These are phyloP conservation scores for Grosmannia serpens DNA, from an alignment of 2,329 filamentous ascomycete species.

Conservation along the genomic window DNA sequence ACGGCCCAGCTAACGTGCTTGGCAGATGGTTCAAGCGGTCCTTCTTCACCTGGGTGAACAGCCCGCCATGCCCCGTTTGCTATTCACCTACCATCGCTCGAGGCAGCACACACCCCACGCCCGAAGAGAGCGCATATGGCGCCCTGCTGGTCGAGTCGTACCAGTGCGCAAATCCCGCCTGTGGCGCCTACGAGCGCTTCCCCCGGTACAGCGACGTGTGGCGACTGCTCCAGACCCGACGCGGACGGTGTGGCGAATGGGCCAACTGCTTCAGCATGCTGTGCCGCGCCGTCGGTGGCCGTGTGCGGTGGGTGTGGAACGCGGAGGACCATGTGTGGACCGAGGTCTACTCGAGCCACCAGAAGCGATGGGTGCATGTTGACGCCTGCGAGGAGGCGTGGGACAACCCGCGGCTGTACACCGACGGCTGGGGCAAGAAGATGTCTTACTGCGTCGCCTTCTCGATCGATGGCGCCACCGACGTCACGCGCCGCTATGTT, in stretches of 20 bases:
- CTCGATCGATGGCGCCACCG: constrained; percentile 70
- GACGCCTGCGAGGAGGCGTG: constrained; percentile 90
- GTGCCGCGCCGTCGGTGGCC: constrained; percentile 79
- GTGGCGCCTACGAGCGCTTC: constrained; percentile 70
- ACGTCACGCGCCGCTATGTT: constrained; percentile 56
- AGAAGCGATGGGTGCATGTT: constrained; percentile 91
- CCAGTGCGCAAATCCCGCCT: constrained; percentile 65
- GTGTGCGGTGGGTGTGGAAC: constrained; percentile 97
- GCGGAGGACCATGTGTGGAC: constrained; percentile 97
- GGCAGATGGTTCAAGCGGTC: constrained; percentile 84
- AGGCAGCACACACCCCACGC: constrained; percentile 73
- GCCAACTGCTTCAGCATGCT: constrained; percentile 99
- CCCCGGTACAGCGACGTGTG: constrained; percentile 93
- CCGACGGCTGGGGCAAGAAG: constrained; percentile 92
- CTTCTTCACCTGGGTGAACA: constrained; percentile 96
- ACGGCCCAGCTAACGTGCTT: neutral
- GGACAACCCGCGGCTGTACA: constrained; percentile 87
- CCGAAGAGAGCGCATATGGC: constrained; percentile 81
- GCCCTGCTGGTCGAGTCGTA: constrained; percentile 85
- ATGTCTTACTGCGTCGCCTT: constrained; percentile 97
- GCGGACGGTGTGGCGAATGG: constrained; percentile 89
- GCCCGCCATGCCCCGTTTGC: constrained; percentile 76
- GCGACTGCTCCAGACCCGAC: constrained; percentile 73
- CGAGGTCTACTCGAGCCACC: constrained; percentile 90
- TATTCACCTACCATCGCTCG: constrained; percentile 70